Evolutionary conservation across 345 rosid species (phyloP), one percentile per base, ranked within the genome.

Genomic region (Arabidopsis arenosa): DNA sequence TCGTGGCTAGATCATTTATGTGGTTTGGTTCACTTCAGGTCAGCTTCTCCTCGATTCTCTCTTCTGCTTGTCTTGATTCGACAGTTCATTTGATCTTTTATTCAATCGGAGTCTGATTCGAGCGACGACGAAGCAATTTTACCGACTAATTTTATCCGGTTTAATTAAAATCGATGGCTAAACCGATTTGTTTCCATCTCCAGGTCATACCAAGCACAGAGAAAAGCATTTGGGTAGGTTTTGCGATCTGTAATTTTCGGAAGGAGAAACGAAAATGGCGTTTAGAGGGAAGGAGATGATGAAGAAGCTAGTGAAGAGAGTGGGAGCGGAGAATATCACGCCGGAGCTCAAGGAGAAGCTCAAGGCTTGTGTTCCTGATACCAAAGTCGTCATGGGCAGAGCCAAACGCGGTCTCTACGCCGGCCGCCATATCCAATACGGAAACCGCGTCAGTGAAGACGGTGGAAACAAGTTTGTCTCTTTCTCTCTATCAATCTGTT

Each of bases 401-500:
- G 96, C 96, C 81, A 85, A 92, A 63, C 92, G 94, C 36, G 96
- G 99, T 39, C 84, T 95, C 43, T 95, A 61, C 84, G 97, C 97
- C 11, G 96, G 97, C 63, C 90, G 93, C 48, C 97, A 95, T 75
- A 90, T 95, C 81, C 96, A 86, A 72, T 95, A 86, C 81, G 99
- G 97, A 14, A 92, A 95, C 70, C 88, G 80, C 3, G 77, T 92
- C 82, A 92, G 99, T 63, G 96, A 95, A 83, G 91, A 95, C 72
- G 97, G 97, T 56, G 97, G 98, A 59, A 95, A 95, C 88, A 95
- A 90, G 98, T 90, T 37, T 52, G 72, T 58, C 26, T 28, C 61
- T 32, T 49, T 7, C 66, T 28, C 57, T 61, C 35, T 55, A 55
- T 40, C 66, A 9, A 7, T 56, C 56, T 72, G 7, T 61, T 39